Conservation (phyloP, 345 rosid genomes). For the Microthlaspi erraticum region DNA sequence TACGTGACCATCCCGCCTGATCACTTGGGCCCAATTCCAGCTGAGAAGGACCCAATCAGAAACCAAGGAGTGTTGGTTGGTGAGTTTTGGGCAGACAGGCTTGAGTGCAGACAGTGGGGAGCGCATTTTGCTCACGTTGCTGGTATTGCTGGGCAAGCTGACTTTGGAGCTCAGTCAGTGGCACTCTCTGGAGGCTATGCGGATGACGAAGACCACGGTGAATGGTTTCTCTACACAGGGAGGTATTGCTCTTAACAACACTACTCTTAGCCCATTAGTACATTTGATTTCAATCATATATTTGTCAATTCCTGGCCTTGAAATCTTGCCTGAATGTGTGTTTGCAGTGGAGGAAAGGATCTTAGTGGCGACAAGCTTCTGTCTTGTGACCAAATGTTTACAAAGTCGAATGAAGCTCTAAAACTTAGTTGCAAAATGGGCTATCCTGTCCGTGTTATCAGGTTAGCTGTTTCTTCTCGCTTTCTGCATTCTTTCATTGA, state of each 20-base stretch:
- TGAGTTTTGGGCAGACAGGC: slow-evolving; percentile 70
- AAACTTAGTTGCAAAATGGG: slow-evolving; percentile 74
- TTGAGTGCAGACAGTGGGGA: slow-evolving; percentile 79
- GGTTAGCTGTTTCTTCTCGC: slow-evolving; percentile 48
- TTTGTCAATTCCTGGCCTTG: neutral
- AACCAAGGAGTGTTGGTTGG: slow-evolving; percentile 73
- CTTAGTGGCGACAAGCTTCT: slow-evolving; percentile 74
- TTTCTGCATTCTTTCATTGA: neutral
- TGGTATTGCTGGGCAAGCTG: slow-evolving; percentile 79
- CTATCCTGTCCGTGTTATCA: slow-evolving; percentile 82
- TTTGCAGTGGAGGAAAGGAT: slow-evolving; percentile 78
- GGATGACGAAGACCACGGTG: slow-evolving; percentile 88
- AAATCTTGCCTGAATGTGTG: slow-evolving; percentile 13
- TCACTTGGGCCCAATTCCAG: slow-evolving; percentile 80
- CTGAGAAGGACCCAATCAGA: slow-evolving; percentile 73
- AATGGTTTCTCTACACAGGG: slow-evolving; percentile 44
- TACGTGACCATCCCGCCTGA: slow-evolving; percentile 69
- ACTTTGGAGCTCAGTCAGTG: slow-evolving; percentile 76
- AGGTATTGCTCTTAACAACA: slow-evolving; percentile 28
- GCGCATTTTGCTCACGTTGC: slow-evolving; percentile 72
- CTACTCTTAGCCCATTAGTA: neutral
- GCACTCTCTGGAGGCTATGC: slow-evolving; percentile 78
- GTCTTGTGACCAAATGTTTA: slow-evolving; percentile 71
- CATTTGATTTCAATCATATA: too few relatives aligned
- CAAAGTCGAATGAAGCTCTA: slow-evolving; percentile 61